phyloP scores from a whole-genome alignment of 73 alveolate genomes.

The Uronychia setigera region DNA sequence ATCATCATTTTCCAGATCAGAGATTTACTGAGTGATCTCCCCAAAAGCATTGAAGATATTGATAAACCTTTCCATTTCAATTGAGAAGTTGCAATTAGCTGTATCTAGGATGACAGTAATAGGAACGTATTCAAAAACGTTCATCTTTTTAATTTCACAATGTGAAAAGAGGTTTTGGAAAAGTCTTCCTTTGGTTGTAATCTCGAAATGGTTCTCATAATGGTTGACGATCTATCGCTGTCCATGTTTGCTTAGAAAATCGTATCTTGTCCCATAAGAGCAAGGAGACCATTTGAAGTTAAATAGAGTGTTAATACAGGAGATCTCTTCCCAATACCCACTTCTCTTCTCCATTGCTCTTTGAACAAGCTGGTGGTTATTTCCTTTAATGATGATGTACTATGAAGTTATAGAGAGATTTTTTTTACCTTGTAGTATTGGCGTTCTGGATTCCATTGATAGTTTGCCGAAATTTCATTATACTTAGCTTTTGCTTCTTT shows the following conservation, averaged over 20 bases:
- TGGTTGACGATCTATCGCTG: conserved; percentile 82
- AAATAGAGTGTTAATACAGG: conserved; percentile 56
- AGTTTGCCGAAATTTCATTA: neutral
- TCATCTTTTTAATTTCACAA: conserved; percentile 71
- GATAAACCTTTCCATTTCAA: neutral
- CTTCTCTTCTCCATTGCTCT: conserved; percentile 34
- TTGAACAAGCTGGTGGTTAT: conserved; percentile 20
- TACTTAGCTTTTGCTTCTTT: conserved; percentile 44
- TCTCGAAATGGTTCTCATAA: conserved; percentile 80
- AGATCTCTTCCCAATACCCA: conserved; percentile 58
- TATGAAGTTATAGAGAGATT: neutral
- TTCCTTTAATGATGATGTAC: conserved; percentile 34
- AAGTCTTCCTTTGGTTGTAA: conserved; percentile 75
- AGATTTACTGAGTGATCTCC: neutral
- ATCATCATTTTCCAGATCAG: neutral
- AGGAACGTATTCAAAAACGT: conserved; percentile 82
- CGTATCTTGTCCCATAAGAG: conserved; percentile 65
- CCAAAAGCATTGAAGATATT: neutral
- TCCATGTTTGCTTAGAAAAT: conserved; percentile 51
- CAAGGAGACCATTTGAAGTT: conserved; percentile 71
- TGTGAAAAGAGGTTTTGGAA: conserved; percentile 66
- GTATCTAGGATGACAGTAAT: conserved; percentile 77
- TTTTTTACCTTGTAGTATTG: conserved; percentile 1
- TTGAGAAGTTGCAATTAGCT: neutral
- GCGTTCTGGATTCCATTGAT: conserved; percentile 7